Conservation (phyloP, 1,139 yeast species). For the Yamadazyma jaroonii region DNA sequence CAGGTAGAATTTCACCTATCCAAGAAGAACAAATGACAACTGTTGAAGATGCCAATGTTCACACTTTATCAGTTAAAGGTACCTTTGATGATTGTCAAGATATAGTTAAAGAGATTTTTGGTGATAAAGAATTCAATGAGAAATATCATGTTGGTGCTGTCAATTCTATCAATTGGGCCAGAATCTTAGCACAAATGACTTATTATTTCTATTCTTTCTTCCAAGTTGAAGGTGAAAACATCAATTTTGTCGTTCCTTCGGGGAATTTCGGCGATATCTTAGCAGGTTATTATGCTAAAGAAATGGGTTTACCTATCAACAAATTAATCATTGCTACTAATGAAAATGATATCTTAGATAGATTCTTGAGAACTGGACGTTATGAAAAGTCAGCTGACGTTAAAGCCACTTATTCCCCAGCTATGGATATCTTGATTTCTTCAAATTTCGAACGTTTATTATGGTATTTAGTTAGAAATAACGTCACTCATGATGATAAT, state of each 20-base stretch:
- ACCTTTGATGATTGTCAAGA: slow-evolving; percentile 99
- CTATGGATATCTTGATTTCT: slow-evolving; percentile 95
- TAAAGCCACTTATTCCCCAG: slow-evolving; percentile 91
- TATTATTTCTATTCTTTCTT: slow-evolving; percentile 93
- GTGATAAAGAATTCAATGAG: slow-evolving; percentile 81
- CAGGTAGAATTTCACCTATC: slow-evolving; percentile 95
- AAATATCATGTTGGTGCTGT: slow-evolving; percentile 96
- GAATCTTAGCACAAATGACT: slow-evolving; percentile 95
- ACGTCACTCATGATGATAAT: slow-evolving; percentile 51
- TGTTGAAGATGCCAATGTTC: slow-evolving; percentile 90
- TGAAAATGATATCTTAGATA: slow-evolving; percentile 88
- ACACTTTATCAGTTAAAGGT: slow-evolving; percentile 91
- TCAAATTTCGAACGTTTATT: slow-evolving; percentile 93
- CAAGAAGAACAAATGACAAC: slow-evolving; percentile 99
- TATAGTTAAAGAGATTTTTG: slow-evolving; percentile 88
- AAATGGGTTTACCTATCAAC: slow-evolving; percentile 92
- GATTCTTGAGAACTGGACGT: slow-evolving; percentile 83
- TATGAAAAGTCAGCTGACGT: slow-evolving; percentile 73
- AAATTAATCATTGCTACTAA: slow-evolving; percentile 91
- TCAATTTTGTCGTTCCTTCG: slow-evolving; percentile 90
- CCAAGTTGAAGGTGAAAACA: slow-evolving; percentile 31
- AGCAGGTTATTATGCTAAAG: slow-evolving; percentile 92
- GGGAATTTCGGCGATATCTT: slow-evolving; percentile 98
- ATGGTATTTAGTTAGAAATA: slow-evolving; percentile 87
- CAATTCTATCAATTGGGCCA: slow-evolving; percentile 98